Evolutionary conservation across 2,329 filamentous ascomycete genomes (phyloP).

Genomic region (Rosellinia necatrix): DNA sequence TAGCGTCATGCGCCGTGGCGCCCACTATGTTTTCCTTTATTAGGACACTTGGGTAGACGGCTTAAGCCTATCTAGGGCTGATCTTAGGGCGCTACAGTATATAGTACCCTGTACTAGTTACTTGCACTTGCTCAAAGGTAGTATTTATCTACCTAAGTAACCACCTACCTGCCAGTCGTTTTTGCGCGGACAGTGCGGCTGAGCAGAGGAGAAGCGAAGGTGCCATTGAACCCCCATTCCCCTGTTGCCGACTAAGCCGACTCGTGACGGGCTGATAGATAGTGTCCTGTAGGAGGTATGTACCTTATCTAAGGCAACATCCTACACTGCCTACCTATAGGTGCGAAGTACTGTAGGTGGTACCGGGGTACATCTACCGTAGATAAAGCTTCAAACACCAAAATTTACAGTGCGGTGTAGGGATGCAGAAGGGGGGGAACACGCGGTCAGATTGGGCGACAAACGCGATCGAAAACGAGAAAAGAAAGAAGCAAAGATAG

Average conservation of each 20-base stretch:
- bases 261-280: not conserved
- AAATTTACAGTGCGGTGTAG: too few species aligned
- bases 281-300: not conserved
- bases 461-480: too few species aligned
- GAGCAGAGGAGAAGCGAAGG: not conserved
- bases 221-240: not conserved
- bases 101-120: too few species aligned
- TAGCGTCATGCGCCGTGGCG: constrained; percentile 20
- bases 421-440: too few species aligned
- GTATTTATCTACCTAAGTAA: too few species aligned
- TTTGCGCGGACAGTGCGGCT: constrained; percentile 20
- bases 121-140: too few species aligned
- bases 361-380: too few species aligned
- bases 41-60: constrained; percentile 4
- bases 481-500: too few species aligned
- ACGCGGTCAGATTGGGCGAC: too few species aligned
- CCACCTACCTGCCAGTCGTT: too few species aligned
- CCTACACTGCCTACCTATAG: not conserved
- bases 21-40: constrained; percentile 15
- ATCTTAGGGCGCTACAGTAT: constrained; percentile 1
- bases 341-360: too few species aligned
- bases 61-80: constrained; percentile 8
- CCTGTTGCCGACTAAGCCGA: constrained; percentile 14
- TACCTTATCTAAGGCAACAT: not conserved
- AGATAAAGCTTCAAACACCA: too few species aligned